Evolutionary conservation across 805 yeast genomes (phyloP), one percentile per base, ranked within the genome.

Genomic region (Kodamaea kaohsiungensis): DNA sequence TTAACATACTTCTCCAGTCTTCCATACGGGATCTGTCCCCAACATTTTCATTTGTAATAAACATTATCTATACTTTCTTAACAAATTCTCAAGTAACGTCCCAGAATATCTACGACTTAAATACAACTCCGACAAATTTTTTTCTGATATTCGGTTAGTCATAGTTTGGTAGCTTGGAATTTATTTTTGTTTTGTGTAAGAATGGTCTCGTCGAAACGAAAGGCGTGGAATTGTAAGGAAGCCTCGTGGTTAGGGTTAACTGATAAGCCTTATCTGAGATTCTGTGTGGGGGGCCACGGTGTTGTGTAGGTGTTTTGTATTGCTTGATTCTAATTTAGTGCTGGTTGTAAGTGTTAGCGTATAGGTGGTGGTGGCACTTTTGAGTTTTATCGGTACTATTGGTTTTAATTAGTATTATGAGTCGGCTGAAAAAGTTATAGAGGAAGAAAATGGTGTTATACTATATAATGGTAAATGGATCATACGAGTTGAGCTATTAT

Each of bases 1-100:
- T 12, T 7, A 19, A 76, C 79, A 64, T 75, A 76, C 80, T 68
- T 74, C 80, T 75, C 80, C 79, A 75, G 66, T 76, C 80, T 61
- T 76, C 80, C 65, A 86, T 68, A 58, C 93, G 82, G 57, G 82
- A 67, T 69, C 96, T 83, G 74, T 91, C 96, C 53, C 97, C 98
- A 52, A 86, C 79, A 70, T 89, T 81, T 33, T 87, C 88, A 79
- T 91, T 91, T 65, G 87, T 82, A 66, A 89, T 85, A 81, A 89
- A 91, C 97, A 91, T 91, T 56, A 66, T 72, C 39, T 35, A 27
- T 46, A 7, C 15, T 13, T 46, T 19, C 35, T 35, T 17, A 19
- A 4, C 7, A 16, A 43, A 37, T 18, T 5, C 35, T 30, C 5
- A 30, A 22, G 35, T 9, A 30, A 30, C 35, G 35, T 30, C 35